A percentile compares a stretch with the other conserved stretches of the same genome.
These are phyloP conservation scores for Cystobasidium tubakii DNA, from an alignment of 768 basidiomycete genomes.

Conservation along the genomic window DNA sequence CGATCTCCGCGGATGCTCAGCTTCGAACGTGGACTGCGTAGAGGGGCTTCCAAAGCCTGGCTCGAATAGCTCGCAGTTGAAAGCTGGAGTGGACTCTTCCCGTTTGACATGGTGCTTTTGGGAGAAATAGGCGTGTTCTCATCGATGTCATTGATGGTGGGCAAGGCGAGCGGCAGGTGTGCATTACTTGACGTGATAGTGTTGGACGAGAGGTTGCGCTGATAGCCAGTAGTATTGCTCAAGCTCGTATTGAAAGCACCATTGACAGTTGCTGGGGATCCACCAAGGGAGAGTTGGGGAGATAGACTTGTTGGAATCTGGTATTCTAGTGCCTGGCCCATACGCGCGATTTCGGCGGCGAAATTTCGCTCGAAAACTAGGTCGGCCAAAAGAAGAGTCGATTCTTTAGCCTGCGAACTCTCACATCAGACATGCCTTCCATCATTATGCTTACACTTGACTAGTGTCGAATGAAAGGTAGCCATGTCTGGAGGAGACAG, in stretches of 20 bases:
- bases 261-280: not conserved
- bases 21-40: not conserved
- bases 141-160: not conserved
- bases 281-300: not conserved
- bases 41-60: not conserved
- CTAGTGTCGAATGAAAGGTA: constrained; percentile 84
- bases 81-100: not conserved
- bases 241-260: not conserved
- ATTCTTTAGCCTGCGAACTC: too few species aligned
- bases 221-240: not conserved
- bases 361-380: constrained; percentile 45
- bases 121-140: not conserved
- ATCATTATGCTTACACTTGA: constrained; percentile 50
- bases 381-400: too few species aligned
- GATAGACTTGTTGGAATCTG: not conserved
- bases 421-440: too few species aligned
- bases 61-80: not conserved
- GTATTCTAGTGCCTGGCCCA: constrained; percentile 13
- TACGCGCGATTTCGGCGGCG: constrained; percentile 40
- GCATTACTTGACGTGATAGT: constrained; percentile 18
- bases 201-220: not conserved
- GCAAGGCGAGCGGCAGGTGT: constrained; percentile 3
- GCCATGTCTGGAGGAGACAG: constrained; percentile 80
- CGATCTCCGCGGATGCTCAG: not conserved
- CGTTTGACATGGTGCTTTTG: not conserved